Conservation (phyloP, 2,329 filamentous ascomycete genomes). For the Capronia americana region DNA sequence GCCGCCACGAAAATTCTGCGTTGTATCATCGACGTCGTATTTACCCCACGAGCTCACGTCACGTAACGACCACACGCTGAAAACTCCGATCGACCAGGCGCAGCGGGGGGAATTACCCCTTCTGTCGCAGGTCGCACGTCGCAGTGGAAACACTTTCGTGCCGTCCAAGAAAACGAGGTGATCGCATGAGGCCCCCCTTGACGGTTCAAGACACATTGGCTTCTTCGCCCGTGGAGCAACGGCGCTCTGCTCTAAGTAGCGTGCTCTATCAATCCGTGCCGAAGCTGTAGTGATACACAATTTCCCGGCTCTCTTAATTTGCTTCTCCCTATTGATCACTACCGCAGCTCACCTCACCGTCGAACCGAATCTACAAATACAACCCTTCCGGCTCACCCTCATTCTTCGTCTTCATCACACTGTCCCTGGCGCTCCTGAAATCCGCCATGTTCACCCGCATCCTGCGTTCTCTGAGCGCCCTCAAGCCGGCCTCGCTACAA, state of each 20-base stretch:
- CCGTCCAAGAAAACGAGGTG: neutral
- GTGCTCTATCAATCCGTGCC: neutral
- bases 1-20: neutral
- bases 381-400: slow-evolving; percentile 97
- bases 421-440: slow-evolving; percentile 89
- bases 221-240: no score
- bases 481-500: slow-evolving; percentile 92
- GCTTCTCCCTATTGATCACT: neutral
- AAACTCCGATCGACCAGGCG: neutral
- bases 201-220: no score
- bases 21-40: slow-evolving; percentile 2
- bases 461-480: slow-evolving; percentile 90
- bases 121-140: neutral
- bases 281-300: neutral
- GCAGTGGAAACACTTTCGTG: neutral
- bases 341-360: neutral
- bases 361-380: slow-evolving; percentile 75
- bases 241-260: neutral
- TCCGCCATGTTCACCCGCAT: slow-evolving; percentile 99
- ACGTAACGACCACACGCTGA: neutral
- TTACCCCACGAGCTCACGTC: neutral
- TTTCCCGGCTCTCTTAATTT: neutral
- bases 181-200: no score
- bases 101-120: slow-evolving; percentile 2
- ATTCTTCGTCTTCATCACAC: slow-evolving; percentile 96